Evolutionary conservation across 1,284 basidiomycete species (phyloP), one percentile per base, ranked within the genome.

Genomic region (Rhodofomes roseus): DNA sequence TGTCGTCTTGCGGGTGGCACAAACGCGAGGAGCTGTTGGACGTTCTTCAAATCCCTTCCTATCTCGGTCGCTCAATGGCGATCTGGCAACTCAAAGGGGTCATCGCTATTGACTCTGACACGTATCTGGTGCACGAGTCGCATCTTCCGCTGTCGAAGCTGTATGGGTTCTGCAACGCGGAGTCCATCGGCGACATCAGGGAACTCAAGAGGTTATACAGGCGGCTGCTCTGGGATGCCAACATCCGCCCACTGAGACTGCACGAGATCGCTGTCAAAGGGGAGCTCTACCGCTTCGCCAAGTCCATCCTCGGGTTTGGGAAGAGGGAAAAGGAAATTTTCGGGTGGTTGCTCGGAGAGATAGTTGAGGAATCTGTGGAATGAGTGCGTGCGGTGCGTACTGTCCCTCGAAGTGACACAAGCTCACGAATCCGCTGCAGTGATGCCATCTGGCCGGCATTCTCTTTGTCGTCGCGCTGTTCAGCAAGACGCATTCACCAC

Each of bases 41-140:
- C 23, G 64, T 74, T 14, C 61, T 78, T 46, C 51, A 40, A 1
- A 41, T 54, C n/a, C 62, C 64, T 2, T 65, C 66, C 9, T 27
- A 18, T 20, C 16, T 14, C 7, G 4, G 11, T 8, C 4, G 16
- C 1, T 54, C 55, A 31, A 70, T 72, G 54, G 75, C 76, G 0
- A 76, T 78, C 22, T 79, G 78, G 78, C 14, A 67, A 31, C 67
- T 79, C 29, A 79, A 78, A 63, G 66, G 71, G 36, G 73, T 69
- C 51, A 62, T 74, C 31, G 25, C 66, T 16, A 54, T 54, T 16
- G 60, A 61, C 1, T 66, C 62, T 2, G 51, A 62, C 2, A 22
- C 20, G 25, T 20, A 29, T 4, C 27, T 48, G 9, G 14, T 20
- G 25, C 20, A 55, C 11, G 54, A 58, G 9, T 14, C 6, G 4